Percentiles rank a stretch among this genome's conserved stretches.
Evolutionary conservation across 1,139 yeast genomes (phyloP).

Genomic region (Geotrichum reessii): DNA sequence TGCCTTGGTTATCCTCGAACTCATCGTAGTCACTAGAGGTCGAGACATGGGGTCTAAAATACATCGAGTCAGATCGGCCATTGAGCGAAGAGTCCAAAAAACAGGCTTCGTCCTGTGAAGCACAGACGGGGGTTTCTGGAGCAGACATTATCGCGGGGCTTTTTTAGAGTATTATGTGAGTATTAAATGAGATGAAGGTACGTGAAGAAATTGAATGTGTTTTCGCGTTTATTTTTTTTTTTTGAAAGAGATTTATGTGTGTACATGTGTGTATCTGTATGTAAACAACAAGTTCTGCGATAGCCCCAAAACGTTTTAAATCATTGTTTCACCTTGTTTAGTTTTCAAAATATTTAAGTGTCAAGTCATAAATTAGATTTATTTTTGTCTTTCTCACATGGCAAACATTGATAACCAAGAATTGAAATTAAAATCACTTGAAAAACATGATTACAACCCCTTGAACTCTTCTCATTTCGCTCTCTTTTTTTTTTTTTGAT

Average conservation of each 20-base stretch:
- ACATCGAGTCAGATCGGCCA: not conserved
- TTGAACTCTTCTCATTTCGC: not conserved
- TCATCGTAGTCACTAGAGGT: not conserved
- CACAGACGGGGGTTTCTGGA: not conserved
- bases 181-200: not conserved
- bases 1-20: not conserved
- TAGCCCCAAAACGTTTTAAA: too few species aligned
- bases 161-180: not conserved
- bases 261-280: too few species aligned
- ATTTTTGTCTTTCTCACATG: too few species aligned
- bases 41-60: not conserved
- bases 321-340: too few species aligned
- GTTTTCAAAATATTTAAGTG: too few species aligned
- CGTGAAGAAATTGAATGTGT: not conserved
- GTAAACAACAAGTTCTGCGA: too few species aligned
- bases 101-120: not conserved
- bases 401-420: too few species aligned
- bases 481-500: not conserved
- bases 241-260: too few species aligned
- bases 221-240: not conserved
- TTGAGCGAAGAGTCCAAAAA: not conserved
- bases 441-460: too few species aligned
- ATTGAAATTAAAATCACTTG: too few species aligned
- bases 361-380: too few species aligned
- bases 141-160: not conserved